Base-by-base conservation (phyloP, 805 yeast genomes). In the Candida odintsovae region DNA sequence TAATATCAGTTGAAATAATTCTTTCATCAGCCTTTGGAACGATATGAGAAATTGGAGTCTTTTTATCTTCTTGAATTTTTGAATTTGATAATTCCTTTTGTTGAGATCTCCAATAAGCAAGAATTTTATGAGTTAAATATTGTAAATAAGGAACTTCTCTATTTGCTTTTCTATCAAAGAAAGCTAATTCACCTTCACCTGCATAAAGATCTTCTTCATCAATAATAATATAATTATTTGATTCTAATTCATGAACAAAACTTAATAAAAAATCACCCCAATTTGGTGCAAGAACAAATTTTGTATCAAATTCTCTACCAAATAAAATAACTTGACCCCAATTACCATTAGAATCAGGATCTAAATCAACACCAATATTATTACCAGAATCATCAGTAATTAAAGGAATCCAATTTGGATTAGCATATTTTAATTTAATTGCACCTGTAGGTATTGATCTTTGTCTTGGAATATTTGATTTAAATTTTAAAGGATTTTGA, bases 281-380 rank as follows among this genome's bases (percentile, higher is more conserved):
- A 46, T 84, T 85, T 43, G 80, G 78, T 18, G 97, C 95, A 46
- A 94, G 72, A 35, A 86, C 90, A 65, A 78, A 89, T 63, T 92
- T 92, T 35, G 86, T 80, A 68, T 92, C 98, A 61, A 82, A 92
- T 54, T 92, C 98, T 61, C 97, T 82, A 36, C 99, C 99, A 65
- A 87, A 92, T 45, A 90, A 61, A 51, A 92, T 92, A 18, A 94
- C 84, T 68, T 92, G 99, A 35, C 98, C 99, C 77, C 86, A 81
- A 48, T 71, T 74, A 40, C 97, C 96, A 23, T 69, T 68, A 10
- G 82, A 76, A 8, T 89, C 96, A 1, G 94, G 92, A 3, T 87
- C 82, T 49, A 92, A 73, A 67, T 92, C 99, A 15, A 94, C 71
- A 44, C 90, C 99, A 52, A 92, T 82, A 64, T 90, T 90, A 68